phyloP scores from a whole-genome alignment of 495 filamentous ascomycete genomes.

The Pseudevernia furfuracea region DNA sequence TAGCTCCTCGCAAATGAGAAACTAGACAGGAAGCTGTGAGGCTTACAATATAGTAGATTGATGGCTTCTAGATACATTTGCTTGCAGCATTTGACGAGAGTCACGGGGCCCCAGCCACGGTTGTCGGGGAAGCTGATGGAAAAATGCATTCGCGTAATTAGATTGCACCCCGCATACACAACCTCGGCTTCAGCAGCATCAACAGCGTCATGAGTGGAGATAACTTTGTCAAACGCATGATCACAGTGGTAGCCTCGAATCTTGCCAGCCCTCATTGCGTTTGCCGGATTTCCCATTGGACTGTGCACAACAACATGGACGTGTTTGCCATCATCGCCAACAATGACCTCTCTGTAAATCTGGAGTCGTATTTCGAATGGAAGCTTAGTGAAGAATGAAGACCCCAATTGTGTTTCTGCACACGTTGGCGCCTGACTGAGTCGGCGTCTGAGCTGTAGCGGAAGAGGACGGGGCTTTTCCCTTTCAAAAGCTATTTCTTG shows the following conservation, averaged over 20 bases:
- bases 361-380: slow-evolving; percentile 20
- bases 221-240: not conserved
- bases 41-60: slow-evolving; percentile 20
- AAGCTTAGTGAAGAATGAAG: slow-evolving; percentile 17
- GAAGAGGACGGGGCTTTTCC: slow-evolving; percentile 19
- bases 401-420: slow-evolving; percentile 6
- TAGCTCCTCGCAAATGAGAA: not conserved
- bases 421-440: slow-evolving; percentile 7
- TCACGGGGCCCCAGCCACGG: slow-evolving; percentile 12
- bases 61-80: slow-evolving; percentile 20
- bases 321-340: slow-evolving; percentile 16
- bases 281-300: not conserved
- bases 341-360: slow-evolving; percentile 21
- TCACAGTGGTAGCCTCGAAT: slow-evolving; percentile 1
- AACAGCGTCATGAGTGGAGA: not conserved
- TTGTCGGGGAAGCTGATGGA: slow-evolving; percentile 5
- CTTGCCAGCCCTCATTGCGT: not conserved
- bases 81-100: slow-evolving; percentile 19
- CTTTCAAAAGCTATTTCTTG: slow-evolving; percentile 20
- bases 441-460: slow-evolving; percentile 16
- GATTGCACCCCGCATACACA: not conserved
- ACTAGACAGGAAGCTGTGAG: not conserved
- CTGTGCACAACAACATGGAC: slow-evolving; percentile 12
- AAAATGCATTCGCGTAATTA: not conserved
- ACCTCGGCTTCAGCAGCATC: slow-evolving; percentile 1